phyloP scores from a whole-genome alignment of 2,329 filamentous ascomycete genomes.

The Colletotrichum orbiculare region DNA sequence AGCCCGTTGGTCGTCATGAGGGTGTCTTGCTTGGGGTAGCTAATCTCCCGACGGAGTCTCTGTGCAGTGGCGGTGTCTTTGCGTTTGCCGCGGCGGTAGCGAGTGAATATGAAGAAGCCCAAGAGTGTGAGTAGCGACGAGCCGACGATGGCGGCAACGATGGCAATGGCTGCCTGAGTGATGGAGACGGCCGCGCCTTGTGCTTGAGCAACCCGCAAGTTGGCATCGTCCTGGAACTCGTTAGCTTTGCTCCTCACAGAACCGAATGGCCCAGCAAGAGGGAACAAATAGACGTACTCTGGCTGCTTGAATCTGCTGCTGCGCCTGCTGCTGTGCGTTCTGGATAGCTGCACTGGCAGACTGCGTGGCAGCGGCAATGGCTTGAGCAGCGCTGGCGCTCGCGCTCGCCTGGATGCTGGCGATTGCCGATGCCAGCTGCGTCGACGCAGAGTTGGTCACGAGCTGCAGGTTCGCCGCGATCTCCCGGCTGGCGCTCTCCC shows the following conservation, averaged over 20 bases:
- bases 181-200: slow-evolving; percentile 53
- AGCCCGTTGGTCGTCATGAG: slow-evolving; percentile 33
- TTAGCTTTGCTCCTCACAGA: background rate
- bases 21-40: slow-evolving; percentile 40
- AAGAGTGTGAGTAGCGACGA: slow-evolving; percentile 52
- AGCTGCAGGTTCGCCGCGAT: slow-evolving; percentile 38
- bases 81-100: slow-evolving; percentile 42
- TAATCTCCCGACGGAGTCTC: slow-evolving; percentile 32
- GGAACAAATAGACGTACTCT: slow-evolving; percentile 13
- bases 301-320: slow-evolving; percentile 27
- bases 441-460: slow-evolving; percentile 43
- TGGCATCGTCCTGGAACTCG: slow-evolving; percentile 41
- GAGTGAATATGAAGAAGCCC: slow-evolving; percentile 49
- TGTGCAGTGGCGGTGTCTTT: slow-evolving; percentile 22
- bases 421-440: slow-evolving; percentile 43
- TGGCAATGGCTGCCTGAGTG: slow-evolving; percentile 54
- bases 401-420: slow-evolving; percentile 39
- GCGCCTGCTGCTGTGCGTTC: slow-evolving; percentile 31
- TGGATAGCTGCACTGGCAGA: slow-evolving; percentile 40
- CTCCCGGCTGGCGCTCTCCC: slow-evolving; percentile 39
- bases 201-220: slow-evolving; percentile 45
- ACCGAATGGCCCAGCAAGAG: background rate
- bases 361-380: slow-evolving; percentile 42
- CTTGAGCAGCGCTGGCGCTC: slow-evolving; percentile 40
- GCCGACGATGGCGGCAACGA: slow-evolving; percentile 55